phyloP scores from a whole-genome alignment of 2,329 filamentous ascomycete species.

The Zymoseptoria tritici region DNA sequence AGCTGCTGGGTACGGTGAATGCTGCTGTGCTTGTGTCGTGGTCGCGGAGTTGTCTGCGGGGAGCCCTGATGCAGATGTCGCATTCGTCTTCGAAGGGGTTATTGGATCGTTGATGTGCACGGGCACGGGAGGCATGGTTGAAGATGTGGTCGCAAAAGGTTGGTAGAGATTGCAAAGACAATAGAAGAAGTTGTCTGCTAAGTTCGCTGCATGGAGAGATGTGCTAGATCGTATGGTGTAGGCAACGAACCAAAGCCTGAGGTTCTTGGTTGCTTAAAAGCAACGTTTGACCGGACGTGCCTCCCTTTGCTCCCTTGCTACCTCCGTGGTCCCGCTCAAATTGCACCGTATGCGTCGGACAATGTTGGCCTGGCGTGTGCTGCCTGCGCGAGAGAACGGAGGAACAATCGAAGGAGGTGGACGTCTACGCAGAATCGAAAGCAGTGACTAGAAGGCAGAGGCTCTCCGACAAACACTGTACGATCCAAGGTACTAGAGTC shows the following conservation, averaged over 20 bases:
- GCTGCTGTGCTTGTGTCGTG: slow-evolving; percentile 17
- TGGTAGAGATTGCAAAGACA: background rate
- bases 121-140: slow-evolving; percentile 40
- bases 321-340: no score
- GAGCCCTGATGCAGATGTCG: slow-evolving; percentile 25
- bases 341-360: no score
- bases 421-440: no score
- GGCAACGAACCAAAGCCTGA: background rate
- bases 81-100: slow-evolving; percentile 34
- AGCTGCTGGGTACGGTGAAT: slow-evolving; percentile 24
- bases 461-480: no score
- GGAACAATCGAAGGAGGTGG: no score
- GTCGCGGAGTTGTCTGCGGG: slow-evolving; percentile 12
- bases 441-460: no score
- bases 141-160: background rate
- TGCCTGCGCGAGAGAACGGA: no score
- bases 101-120: slow-evolving; percentile 43
- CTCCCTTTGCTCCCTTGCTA: no score
- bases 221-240: background rate
- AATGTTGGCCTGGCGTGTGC: no score
- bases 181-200: background rate
- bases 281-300: no score
- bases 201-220: background rate
- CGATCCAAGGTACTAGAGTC: no score
- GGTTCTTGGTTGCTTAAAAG: no score